phyloP scores from a whole-genome alignment of 768 basidiomycete genomes.

The Mycena polygramma region DNA sequence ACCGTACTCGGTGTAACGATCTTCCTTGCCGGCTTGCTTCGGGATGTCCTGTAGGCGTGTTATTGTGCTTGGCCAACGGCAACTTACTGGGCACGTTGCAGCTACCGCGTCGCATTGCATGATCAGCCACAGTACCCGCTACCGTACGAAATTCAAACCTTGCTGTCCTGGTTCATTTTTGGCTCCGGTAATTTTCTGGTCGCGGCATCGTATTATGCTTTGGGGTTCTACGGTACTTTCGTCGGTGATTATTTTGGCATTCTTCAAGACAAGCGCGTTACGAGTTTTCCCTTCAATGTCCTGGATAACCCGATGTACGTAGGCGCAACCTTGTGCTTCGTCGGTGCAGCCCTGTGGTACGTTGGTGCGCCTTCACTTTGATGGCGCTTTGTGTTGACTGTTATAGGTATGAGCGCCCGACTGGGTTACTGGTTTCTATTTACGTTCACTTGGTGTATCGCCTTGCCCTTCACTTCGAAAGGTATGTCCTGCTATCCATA shows the following conservation, averaged over 20 bases:
- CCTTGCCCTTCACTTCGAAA: slow-evolving; percentile 17
- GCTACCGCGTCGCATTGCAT: slow-evolving; percentile 28
- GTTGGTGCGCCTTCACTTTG: neutral
- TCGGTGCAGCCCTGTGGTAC: slow-evolving; percentile 30
- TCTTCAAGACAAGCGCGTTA: slow-evolving; percentile 24
- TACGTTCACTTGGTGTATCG: slow-evolving; percentile 29
- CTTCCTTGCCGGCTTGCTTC: slow-evolving; percentile 32
- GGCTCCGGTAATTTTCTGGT: slow-evolving; percentile 29
- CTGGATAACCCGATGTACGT: slow-evolving; percentile 32
- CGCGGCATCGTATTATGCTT: slow-evolving; percentile 4
- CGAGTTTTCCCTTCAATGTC: slow-evolving; percentile 25
- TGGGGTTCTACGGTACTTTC: slow-evolving; percentile 35
- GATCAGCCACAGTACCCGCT: slow-evolving; percentile 31
- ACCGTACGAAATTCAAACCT: slow-evolving; percentile 19
- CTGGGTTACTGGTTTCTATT: slow-evolving; percentile 20
- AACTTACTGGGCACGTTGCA: neutral
- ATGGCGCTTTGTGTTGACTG: neutral
- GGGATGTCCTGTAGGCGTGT: slow-evolving; percentile 31
- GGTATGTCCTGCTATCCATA: neutral
- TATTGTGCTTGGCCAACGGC: too few relatives aligned
- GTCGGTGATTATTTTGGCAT: slow-evolving; percentile 34
- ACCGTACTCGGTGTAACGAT: slow-evolving; percentile 17
- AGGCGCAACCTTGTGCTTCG: slow-evolving; percentile 29
- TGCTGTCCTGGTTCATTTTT: slow-evolving; percentile 28
- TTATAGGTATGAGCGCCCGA: slow-evolving; percentile 30